A percentile compares a stretch with the other conserved stretches of the same genome.
Evolutionary conservation across 177 flowering plant genomes (phyloP).

Genomic region (Telopea speciosissima): DNA sequence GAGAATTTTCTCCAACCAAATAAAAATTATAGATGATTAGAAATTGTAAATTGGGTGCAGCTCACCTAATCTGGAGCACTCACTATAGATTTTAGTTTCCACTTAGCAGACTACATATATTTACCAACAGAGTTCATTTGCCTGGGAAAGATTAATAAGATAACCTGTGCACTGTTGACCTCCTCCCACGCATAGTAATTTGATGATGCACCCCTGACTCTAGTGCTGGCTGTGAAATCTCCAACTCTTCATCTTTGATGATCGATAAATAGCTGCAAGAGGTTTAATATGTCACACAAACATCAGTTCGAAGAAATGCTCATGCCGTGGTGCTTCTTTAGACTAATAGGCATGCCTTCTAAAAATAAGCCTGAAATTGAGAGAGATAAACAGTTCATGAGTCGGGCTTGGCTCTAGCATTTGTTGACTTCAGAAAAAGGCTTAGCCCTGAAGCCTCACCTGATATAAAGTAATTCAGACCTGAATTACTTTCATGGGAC

Average conservation of each 20-base stretch:
- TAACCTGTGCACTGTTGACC: slow-evolving; percentile 76
- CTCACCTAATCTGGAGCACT: not conserved
- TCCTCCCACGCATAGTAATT: slow-evolving; percentile 60
- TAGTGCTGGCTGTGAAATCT: slow-evolving; percentile 96
- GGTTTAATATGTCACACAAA: too few relatives aligned
- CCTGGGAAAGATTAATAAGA: not conserved
- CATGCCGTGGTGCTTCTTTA: not conserved
- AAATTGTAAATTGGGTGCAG: not conserved
- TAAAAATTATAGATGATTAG: not conserved
- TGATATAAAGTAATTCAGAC: too few relatives aligned
- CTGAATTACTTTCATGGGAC: too few relatives aligned
- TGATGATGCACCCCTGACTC: slow-evolving; percentile 86
- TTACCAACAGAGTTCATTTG: not conserved
- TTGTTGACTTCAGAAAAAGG: too few relatives aligned
- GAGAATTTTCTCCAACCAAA: not conserved
- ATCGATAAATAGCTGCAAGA: slow-evolving; percentile 61
- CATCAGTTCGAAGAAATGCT: not conserved
- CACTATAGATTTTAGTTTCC: too few relatives aligned
- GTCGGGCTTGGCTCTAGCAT: too few relatives aligned
- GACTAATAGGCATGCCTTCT: not conserved
- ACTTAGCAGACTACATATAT: not conserved
- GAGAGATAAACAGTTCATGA: too few relatives aligned
- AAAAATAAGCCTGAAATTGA: not conserved
- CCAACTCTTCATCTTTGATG: slow-evolving; percentile 74
- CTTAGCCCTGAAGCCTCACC: too few relatives aligned